Percentiles rank a stretch among this genome's conserved stretches.
Conservation (phyloP, 768 basidiomycete species). For the Xerocomellus intermedius region DNA sequence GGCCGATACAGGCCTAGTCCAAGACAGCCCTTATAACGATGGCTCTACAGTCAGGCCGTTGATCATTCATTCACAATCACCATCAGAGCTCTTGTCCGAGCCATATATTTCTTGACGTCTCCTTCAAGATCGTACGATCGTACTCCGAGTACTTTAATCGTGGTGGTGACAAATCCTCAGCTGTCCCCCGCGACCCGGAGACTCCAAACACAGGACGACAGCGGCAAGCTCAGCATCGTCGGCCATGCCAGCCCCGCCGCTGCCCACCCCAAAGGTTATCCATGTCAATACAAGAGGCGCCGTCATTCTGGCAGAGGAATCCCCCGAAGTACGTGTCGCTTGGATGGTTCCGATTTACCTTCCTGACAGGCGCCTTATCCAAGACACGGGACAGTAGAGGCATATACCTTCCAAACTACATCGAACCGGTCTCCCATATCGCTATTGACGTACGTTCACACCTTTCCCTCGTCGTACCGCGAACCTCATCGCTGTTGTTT, state of each 20-base stretch:
- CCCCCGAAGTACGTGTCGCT: constrained; percentile 70
- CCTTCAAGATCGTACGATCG: constrained; percentile 4
- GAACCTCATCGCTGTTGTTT: constrained; percentile 4
- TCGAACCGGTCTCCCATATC: constrained; percentile 96
- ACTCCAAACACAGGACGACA: constrained; percentile 16
- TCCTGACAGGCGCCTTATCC: constrained; percentile 14
- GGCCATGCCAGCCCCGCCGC: constrained; percentile 52
- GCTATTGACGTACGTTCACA: constrained; percentile 83
- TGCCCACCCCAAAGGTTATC: constrained; percentile 83
- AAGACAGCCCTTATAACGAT: constrained; percentile 3
- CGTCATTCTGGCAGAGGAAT: constrained; percentile 90
- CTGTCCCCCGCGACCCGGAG: constrained; percentile 1
- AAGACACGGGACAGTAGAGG: constrained; percentile 93
- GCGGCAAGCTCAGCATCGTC: constrained; percentile 11
- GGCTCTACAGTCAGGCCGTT: constrained; percentile 4
- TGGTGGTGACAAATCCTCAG: constrained; percentile 19
- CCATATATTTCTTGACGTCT: background rate
- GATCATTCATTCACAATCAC: constrained; percentile 2
- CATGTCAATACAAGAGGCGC: constrained; percentile 95
- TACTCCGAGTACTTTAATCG: background rate
- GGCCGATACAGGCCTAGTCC: background rate
- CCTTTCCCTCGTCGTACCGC: background rate
- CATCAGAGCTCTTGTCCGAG: background rate
- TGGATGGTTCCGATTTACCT: constrained; percentile 3
- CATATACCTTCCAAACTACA: constrained; percentile 96